Conservation (phyloP, 2,329 filamentous ascomycete species). For the Magnaporthales sp. region DNA sequence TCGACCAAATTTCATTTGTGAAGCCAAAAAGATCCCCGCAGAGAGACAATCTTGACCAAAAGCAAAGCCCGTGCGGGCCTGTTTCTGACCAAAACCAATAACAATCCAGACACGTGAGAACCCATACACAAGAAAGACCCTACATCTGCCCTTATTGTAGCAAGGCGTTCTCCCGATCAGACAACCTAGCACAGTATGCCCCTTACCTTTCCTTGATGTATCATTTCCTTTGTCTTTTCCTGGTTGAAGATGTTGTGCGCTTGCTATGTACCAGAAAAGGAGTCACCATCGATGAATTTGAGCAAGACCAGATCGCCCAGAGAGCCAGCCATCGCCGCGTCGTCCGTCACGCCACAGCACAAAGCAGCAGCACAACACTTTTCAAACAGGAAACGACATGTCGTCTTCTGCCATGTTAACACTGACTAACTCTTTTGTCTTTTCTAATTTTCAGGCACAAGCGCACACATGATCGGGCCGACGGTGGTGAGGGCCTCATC, state of each 20-base stretch:
- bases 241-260: slow-evolving; percentile 31
- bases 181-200: slow-evolving; percentile 94
- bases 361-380: slow-evolving; percentile 19
- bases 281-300: slow-evolving; percentile 6
- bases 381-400: slow-evolving; percentile 5
- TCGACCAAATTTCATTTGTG: slow-evolving; percentile 30
- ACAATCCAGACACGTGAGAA: slow-evolving; percentile 83
- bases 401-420: neutral
- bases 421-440: slow-evolving; percentile 3
- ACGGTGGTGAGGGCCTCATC: slow-evolving; percentile 51
- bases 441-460: slow-evolving; percentile 64
- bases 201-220: slow-evolving; percentile 27
- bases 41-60: slow-evolving; percentile 14
- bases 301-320: slow-evolving; percentile 11
- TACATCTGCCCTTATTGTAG: slow-evolving; percentile 97
- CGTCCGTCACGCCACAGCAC: slow-evolving; percentile 22
- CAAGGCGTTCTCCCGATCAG: slow-evolving; percentile 96
- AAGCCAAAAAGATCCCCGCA: neutral
- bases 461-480: slow-evolving; percentile 58
- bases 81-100: slow-evolving; percentile 33
- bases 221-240: slow-evolving; percentile 22
- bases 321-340: slow-evolving; percentile 8
- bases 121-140: slow-evolving; percentile 97
- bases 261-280: slow-evolving; percentile 21
- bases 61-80: slow-evolving; percentile 23